These are phyloP conservation scores for Thraustochytrium striatum DNA, from an alignment of 352 stramenopile species.

Conservation along the genomic window DNA sequence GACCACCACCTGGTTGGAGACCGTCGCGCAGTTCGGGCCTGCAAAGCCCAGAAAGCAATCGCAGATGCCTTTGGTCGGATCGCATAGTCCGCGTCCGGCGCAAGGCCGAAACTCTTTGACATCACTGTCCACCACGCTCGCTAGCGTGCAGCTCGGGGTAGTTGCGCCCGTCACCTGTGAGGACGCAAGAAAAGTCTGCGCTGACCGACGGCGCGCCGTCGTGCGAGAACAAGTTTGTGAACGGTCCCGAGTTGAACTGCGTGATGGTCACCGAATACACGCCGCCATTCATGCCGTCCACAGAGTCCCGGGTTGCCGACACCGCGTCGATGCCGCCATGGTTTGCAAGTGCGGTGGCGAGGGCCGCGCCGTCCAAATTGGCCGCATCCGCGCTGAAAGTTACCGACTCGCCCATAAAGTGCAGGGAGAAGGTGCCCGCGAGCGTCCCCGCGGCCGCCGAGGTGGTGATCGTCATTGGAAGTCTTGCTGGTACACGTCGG, in stretches of 20 bases:
- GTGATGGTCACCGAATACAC: conserved; percentile 68
- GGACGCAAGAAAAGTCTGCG: conserved; percentile 69
- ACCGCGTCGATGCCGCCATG: background rate
- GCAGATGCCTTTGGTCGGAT: conserved; percentile 63
- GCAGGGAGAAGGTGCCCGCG: background rate
- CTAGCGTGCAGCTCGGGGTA: conserved; percentile 64
- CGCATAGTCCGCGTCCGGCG: conserved; percentile 69
- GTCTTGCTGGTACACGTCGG: conserved; percentile 33
- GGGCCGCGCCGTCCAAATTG: background rate
- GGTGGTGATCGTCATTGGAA: conserved; percentile 2
- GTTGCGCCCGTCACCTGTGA: conserved; percentile 60
- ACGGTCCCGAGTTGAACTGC: conserved; percentile 59
- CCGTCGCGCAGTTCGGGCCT: conserved; percentile 65
- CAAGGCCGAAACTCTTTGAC: conserved; percentile 71
- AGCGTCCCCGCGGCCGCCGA: conserved; percentile 6
- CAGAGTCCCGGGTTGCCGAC: background rate
- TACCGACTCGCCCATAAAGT: conserved; percentile 51
- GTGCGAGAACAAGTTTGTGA: conserved; percentile 77
- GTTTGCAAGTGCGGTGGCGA: background rate
- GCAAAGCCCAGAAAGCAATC: conserved; percentile 71
- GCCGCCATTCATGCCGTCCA: conserved; percentile 56
- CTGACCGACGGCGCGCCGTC: conserved; percentile 66
- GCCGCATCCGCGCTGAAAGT: conserved; percentile 40
- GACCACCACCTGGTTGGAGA: conserved; percentile 65
- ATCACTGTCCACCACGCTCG: conserved; percentile 61